These are phyloP conservation scores for Rhizophlyctis rosea DNA, from an alignment of 192 early-diverging fungal genomes.

Conservation along the genomic window DNA sequence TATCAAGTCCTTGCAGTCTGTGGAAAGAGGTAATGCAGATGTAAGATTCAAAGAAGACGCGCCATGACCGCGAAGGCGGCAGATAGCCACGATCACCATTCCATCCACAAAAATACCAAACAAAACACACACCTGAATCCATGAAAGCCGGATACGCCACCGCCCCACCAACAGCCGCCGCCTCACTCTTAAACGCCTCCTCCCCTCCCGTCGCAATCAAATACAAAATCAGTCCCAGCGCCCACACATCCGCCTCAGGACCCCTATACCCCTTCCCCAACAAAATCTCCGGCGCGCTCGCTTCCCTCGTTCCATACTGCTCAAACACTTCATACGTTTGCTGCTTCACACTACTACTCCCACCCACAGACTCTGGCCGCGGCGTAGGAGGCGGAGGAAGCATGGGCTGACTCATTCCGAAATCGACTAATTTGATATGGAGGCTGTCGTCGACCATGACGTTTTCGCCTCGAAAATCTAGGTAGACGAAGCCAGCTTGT, in stretches of 20 bases:
- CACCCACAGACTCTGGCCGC: neutral
- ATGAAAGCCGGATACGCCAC: neutral
- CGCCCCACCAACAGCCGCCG: conserved; percentile 3
- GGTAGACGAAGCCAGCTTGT: conserved; percentile 18
- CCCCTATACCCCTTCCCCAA: conserved; percentile 23
- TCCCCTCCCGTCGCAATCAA: conserved; percentile 40
- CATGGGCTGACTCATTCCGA: conserved; percentile 29
- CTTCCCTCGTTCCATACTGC: conserved; percentile 22
- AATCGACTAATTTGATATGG: conserved; percentile 31
- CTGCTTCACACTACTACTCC: neutral
- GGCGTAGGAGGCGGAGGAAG: neutral
- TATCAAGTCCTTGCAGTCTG: conserved; percentile 66
- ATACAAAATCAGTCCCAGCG: conserved; percentile 42
- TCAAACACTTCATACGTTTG: conserved; percentile 7
- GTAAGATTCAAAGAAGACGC: neutral
- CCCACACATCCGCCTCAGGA: conserved; percentile 32
- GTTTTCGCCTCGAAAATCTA: conserved; percentile 35
- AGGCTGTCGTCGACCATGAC: conserved; percentile 33
- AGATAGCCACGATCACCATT: too few species aligned
- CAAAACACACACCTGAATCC: conserved; percentile 15
- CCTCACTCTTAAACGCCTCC: conserved; percentile 17
- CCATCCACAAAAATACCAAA: neutral
- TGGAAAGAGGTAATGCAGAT: neutral
- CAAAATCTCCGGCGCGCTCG: conserved; percentile 27
- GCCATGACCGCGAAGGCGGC: neutral